Evolutionary conservation across 768 basidiomycete species (phyloP), one percentile per base, ranked within the genome.

Genomic region (Porpolomopsis calyptriformis): DNA sequence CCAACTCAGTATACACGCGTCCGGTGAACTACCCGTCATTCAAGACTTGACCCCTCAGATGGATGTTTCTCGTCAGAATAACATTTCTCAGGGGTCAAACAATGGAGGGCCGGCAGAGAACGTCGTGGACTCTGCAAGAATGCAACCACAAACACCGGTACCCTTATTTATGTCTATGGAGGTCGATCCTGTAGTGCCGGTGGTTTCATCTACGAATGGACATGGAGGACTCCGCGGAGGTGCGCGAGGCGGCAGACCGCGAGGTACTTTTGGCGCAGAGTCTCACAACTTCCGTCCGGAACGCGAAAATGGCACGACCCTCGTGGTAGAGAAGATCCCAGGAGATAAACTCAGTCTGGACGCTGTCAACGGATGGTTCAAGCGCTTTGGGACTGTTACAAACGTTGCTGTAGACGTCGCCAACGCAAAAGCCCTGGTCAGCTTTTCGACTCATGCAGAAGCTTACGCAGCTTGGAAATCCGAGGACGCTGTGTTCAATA

Each of bases 271-370:
- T 54, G 64, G 70, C 40, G 78, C 75, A 4, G 82, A 83, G 24
- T 76, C 71, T 5, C 77, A 77, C 48, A 76, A 69, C 46, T 82
- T 83, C 67, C 77, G 77, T 8, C 77, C 77, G 22, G 78, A 80
- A 51, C 74, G 76, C 51, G 70, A 80, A 47, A 76, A 74, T 49
- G 80, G 82, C 61, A 85, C 82, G 64, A 90, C 86, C 0, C 71
- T 98, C 18, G 89, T 96, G 11, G 84, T 98, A 27, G 90, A 96
- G 64, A 92, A 92, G 67, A 93, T 97, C 47, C 93, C 93, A 0
- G 76, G 81, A 41, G 82, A 88, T 50, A 81, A 85, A 52, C 73
- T 94, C 33, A 76, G 76, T 11, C 74, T 90, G 11, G 82, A 81
- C 42, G 68, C 77, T 4, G 82, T 98, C 45, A 87, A 85, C 55